These are phyloP conservation scores for Lactifluus echinatus DNA, from an alignment of 768 basidiomycete species.

Conservation along the genomic window DNA sequence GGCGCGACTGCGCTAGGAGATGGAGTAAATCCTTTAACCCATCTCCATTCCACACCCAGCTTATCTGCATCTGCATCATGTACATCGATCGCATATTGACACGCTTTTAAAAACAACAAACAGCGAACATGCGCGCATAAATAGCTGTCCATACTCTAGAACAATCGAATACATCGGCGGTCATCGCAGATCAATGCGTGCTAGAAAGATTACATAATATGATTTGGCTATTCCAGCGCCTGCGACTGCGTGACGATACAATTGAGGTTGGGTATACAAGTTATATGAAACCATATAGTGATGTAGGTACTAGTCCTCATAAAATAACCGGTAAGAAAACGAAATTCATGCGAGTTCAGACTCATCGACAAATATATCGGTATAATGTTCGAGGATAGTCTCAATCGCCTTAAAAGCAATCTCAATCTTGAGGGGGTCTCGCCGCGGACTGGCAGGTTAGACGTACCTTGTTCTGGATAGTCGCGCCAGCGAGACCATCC, in stretches of 20 bases:
- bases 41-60: neutral
- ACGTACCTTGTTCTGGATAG: slow-evolving; percentile 61
- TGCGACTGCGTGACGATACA: slow-evolving; percentile 4
- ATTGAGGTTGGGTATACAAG: slow-evolving; percentile 14
- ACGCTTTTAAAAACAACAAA: neutral
- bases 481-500: slow-evolving; percentile 55
- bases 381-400: slow-evolving; percentile 89
- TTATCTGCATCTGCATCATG: neutral
- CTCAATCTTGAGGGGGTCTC: neutral
- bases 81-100: neutral
- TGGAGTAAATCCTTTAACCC: too few species aligned
- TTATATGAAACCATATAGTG: slow-evolving; percentile 15
- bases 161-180: slow-evolving; percentile 4
- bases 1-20: neutral
- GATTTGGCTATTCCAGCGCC: slow-evolving; percentile 7
- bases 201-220: slow-evolving; percentile 14
- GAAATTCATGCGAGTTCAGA: slow-evolving; percentile 34
- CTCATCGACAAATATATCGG: slow-evolving; percentile 95
- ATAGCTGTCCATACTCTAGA: neutral
- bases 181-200: slow-evolving; percentile 3
- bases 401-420: slow-evolving; percentile 70
- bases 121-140: neutral
- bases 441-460: neutral
- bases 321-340: slow-evolving; percentile 21
- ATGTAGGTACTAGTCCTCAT: slow-evolving; percentile 17